Base-by-base conservation (phyloP, 2,329 filamentous ascomycete genomes). In the Aspergillus sp. region DNA sequence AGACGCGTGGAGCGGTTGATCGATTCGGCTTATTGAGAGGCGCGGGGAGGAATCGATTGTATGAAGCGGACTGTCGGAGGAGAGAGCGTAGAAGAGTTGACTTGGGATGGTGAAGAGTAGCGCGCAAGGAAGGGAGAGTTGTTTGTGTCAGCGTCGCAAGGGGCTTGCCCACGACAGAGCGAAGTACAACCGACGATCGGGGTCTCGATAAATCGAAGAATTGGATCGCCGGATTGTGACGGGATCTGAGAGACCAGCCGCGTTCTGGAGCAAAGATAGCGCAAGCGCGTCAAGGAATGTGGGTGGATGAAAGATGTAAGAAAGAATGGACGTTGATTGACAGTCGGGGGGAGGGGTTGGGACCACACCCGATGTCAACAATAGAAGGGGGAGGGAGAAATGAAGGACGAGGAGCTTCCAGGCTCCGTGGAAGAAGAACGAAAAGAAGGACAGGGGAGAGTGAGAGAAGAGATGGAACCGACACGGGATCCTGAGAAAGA, bases 341-440 rank as follows among this genome's bases (percentile, higher is more conserved):
- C 41, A 55, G 54, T 54, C 36, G 52, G 40, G 49, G 48, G 29
- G 44, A 45, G 20, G 50, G 53, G 54, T 54, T 29, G 25, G 52
- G 58, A 48, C 38, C 45, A 42, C 53, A 58, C 53, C 61, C 55
- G 40, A 42, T 19, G 40, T 21, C n/a, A 42, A 42, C 45, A 38
- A n/a, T 38, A 9, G 38, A 14, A 36, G n/a, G 41, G 46, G 57
- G 53, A 60, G 62, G 55, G 62, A 65, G 63, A 67, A 71, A 70
- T 57, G 68, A 71, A 65, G 64, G 66, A 65, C 66, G 63, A 68
- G 67, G 64, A 67, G 66, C 63, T 62, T 63, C 68, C 62, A 64
- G 61, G 63, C 62, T 56, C 58, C 59, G 58, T 56, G 47, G 50
- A 52, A 51, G 48, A 54, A 29, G 41, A 47, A 48, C 34, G 46